Percentiles rank a stretch among this genome's conserved stretches.
phyloP scores from a whole-genome alignment of 768 basidiomycete genomes.

The Boletales sp. region DNA sequence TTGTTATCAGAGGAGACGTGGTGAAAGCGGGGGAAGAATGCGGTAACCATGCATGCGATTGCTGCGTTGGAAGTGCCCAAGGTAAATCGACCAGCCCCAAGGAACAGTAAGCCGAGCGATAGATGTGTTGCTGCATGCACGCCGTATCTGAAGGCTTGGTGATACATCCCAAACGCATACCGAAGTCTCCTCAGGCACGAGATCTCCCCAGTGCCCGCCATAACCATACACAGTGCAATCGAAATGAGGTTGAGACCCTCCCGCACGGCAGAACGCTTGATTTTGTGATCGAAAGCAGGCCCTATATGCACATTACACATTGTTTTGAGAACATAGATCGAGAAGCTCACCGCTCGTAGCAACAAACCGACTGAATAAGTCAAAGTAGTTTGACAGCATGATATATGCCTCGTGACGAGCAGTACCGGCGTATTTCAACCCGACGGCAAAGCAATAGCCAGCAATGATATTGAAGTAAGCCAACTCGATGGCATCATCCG shows the following conservation, averaged over 20 bases:
- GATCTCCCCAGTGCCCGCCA: constrained; percentile 97
- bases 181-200: constrained; percentile 83
- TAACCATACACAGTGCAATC: constrained; percentile 84
- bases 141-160: constrained; percentile 76
- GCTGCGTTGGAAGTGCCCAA: constrained; percentile 90
- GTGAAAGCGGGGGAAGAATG: constrained; percentile 91
- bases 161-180: constrained; percentile 85
- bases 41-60: constrained; percentile 82
- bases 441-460: constrained; percentile 88
- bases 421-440: constrained; percentile 91
- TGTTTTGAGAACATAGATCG: background rate
- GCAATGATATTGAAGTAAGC: constrained; percentile 91
- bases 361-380: constrained; percentile 69
- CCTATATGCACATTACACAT: constrained; percentile 38
- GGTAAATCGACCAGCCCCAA: constrained; percentile 90
- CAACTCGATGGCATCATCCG: constrained; percentile 75
- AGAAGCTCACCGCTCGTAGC: constrained; percentile 58
- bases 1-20: constrained; percentile 81
- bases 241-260: constrained; percentile 88
- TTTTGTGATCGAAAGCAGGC: constrained; percentile 79
- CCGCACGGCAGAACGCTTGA: constrained; percentile 82
- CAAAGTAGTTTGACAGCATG: constrained; percentile 78
- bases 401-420: constrained; percentile 86
- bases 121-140: constrained; percentile 88
- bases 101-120: constrained; percentile 87